These are phyloP conservation scores for Chrysanthemum seticuspe DNA, from an alignment of 129 eudicot species.

Conservation along the genomic window DNA sequence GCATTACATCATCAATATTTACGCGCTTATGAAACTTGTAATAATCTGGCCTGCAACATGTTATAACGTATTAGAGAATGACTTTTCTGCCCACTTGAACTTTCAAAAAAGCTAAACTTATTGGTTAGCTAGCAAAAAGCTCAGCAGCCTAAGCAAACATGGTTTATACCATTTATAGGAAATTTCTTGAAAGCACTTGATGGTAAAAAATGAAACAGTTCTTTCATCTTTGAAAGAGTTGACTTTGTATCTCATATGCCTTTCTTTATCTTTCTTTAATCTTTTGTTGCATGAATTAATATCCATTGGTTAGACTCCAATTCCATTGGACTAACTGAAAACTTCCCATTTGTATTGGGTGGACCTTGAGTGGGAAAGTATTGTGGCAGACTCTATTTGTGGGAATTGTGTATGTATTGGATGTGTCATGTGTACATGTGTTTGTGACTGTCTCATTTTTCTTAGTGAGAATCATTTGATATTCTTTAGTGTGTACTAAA, in stretches of 20 bases:
- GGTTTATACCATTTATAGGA: slow-evolving; percentile 11
- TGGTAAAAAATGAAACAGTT: slow-evolving; percentile 2
- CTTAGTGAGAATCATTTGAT: no score
- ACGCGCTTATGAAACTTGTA: no score
- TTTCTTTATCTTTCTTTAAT: slow-evolving; percentile 3
- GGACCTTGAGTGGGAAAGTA: background rate
- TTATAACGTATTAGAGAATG: slow-evolving; percentile 16
- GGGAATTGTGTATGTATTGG: slow-evolving; percentile 13
- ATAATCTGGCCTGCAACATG: slow-evolving; percentile 18
- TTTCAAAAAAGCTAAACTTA: slow-evolving; percentile 4
- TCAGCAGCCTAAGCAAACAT: slow-evolving; percentile 1
- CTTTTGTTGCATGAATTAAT: slow-evolving; percentile 24
- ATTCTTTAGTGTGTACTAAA: background rate
- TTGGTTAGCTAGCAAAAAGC: slow-evolving; percentile 3
- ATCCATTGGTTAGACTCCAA: background rate
- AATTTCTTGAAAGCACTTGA: background rate
- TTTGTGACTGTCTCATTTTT: background rate
- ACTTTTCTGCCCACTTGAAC: slow-evolving; percentile 21
- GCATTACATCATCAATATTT: no score
- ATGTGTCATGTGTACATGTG: slow-evolving; percentile 3
- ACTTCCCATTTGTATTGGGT: background rate
- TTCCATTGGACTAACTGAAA: slow-evolving; percentile 5
- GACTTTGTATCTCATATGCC: background rate
- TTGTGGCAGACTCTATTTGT: background rate
- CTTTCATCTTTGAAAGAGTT: background rate